Percentiles rank a stretch among this genome's conserved stretches.
phyloP scores from a whole-genome alignment of 192 early-diverging fungal species.

The Backusella parvicylindrica region DNA sequence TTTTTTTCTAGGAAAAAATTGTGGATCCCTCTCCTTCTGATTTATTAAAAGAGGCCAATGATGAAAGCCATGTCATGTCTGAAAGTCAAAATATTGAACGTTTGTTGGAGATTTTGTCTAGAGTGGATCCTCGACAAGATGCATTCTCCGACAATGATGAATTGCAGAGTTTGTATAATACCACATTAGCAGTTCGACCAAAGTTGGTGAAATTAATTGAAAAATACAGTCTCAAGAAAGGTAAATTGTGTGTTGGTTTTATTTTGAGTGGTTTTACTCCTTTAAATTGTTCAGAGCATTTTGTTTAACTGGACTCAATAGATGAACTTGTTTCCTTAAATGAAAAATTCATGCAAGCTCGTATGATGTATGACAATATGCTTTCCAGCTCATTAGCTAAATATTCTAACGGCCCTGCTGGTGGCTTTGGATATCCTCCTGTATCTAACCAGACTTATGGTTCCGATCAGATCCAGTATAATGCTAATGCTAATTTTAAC shows the following conservation, averaged over 20 bases:
- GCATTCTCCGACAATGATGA: conserved; percentile 87
- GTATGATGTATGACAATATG: conserved; percentile 70
- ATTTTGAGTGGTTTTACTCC: no score
- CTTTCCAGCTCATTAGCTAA: conserved; percentile 63
- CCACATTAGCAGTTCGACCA: conserved; percentile 77
- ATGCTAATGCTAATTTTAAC: not conserved
- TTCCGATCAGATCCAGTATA: not conserved
- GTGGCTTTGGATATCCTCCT: not conserved
- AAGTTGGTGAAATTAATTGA: conserved; percentile 86
- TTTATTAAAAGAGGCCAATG: conserved; percentile 51
- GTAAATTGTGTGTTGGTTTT: conserved; percentile 47
- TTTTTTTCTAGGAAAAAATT: conserved; percentile 47
- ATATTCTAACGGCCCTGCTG: conserved; percentile 37
- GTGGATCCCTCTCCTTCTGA: conserved; percentile 56
- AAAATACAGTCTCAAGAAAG: conserved; percentile 80
- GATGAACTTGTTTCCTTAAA: conserved; percentile 72
- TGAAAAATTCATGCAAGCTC: conserved; percentile 69
- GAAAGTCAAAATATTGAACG: conserved; percentile 74
- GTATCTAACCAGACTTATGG: not conserved
- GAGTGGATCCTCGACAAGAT: conserved; percentile 76
- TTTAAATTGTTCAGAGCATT: not conserved
- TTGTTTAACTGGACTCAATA: conserved; percentile 18
- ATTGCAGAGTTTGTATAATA: conserved; percentile 78
- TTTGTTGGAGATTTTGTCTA: conserved; percentile 69
- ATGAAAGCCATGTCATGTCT: conserved; percentile 65